These are phyloP conservation scores for Sporothrix phasma DNA, from an alignment of 2,329 filamentous ascomycete genomes.

Conservation along the genomic window DNA sequence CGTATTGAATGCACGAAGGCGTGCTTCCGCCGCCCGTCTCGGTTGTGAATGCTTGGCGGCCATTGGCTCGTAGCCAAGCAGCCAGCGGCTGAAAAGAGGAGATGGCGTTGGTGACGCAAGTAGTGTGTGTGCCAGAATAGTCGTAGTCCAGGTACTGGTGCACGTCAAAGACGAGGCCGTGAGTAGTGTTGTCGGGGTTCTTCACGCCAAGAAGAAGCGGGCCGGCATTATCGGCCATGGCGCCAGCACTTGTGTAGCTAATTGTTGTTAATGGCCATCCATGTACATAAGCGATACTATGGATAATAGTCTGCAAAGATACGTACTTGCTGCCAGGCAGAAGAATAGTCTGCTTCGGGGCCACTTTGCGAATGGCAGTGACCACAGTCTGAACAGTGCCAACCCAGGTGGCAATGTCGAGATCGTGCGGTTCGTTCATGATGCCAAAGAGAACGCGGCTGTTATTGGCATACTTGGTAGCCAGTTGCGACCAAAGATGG, in stretches of 20 bases:
- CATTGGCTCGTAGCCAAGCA: constrained; percentile 26
- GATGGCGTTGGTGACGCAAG: constrained; percentile 41
- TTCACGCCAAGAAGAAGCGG: constrained; percentile 39
- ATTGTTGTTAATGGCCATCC: background rate
- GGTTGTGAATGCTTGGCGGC: constrained; percentile 26
- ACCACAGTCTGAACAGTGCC: constrained; percentile 53
- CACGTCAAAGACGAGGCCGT: constrained; percentile 44
- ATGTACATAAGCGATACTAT: background rate
- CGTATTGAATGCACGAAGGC: constrained; percentile 26
- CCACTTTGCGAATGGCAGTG: constrained; percentile 55
- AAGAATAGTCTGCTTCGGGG: constrained; percentile 50
- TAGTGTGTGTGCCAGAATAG: constrained; percentile 41
- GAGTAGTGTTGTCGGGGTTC: constrained; percentile 47
- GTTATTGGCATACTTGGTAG: constrained; percentile 45
- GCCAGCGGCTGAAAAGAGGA: constrained; percentile 32
- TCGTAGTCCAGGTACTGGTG: constrained; percentile 53
- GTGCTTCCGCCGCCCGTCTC: constrained; percentile 31
- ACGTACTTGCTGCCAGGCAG: constrained; percentile 43
- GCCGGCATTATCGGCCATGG: constrained; percentile 9
- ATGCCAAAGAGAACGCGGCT: constrained; percentile 51
- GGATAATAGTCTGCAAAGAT: no score
- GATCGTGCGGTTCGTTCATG: constrained; percentile 60
- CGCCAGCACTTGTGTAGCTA: constrained; percentile 36
- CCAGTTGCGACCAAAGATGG: constrained; percentile 47
- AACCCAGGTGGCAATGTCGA: constrained; percentile 47